phyloP scores from a whole-genome alignment of 768 basidiomycete species.

The Tylopilus felleus region DNA sequence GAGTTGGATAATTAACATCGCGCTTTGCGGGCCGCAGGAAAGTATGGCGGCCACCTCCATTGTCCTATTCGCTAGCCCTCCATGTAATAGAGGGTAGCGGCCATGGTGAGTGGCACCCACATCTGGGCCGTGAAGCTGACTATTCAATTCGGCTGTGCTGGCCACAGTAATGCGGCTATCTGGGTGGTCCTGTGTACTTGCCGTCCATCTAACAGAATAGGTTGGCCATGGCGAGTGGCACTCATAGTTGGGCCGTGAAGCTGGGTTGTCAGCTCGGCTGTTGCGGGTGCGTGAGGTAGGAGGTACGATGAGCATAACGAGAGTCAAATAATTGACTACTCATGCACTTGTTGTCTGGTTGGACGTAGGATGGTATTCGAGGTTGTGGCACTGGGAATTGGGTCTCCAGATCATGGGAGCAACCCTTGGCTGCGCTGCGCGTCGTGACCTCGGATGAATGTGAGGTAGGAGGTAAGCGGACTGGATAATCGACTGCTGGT shows the following conservation, averaged over 20 bases:
- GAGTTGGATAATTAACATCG: too few relatives aligned
- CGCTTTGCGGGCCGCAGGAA: too few relatives aligned
- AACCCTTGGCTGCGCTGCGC: background rate
- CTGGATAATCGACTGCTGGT: background rate
- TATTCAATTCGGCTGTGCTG: background rate
- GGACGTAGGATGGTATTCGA: background rate
- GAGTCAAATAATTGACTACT: background rate
- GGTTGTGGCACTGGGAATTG: background rate
- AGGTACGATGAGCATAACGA: background rate
- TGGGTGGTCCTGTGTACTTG: background rate
- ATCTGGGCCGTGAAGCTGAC: too few relatives aligned
- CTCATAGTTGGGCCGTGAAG: too few relatives aligned
- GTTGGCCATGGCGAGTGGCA: too few relatives aligned
- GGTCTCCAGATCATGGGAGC: background rate
- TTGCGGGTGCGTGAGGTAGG: background rate
- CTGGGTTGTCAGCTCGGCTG: too few relatives aligned
- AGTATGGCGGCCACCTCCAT: background rate
- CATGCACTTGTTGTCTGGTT: background rate
- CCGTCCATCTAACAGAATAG: too few relatives aligned
- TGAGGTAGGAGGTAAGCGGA: background rate
- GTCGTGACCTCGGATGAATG: too few relatives aligned
- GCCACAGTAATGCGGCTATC: background rate
- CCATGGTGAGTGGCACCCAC: too few relatives aligned
- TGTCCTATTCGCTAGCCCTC: too few relatives aligned
- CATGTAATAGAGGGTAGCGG: too few relatives aligned